These are phyloP conservation scores for Aspergillus egyptiacus DNA, from an alignment of 495 filamentous ascomycete genomes.

Conservation along the genomic window DNA sequence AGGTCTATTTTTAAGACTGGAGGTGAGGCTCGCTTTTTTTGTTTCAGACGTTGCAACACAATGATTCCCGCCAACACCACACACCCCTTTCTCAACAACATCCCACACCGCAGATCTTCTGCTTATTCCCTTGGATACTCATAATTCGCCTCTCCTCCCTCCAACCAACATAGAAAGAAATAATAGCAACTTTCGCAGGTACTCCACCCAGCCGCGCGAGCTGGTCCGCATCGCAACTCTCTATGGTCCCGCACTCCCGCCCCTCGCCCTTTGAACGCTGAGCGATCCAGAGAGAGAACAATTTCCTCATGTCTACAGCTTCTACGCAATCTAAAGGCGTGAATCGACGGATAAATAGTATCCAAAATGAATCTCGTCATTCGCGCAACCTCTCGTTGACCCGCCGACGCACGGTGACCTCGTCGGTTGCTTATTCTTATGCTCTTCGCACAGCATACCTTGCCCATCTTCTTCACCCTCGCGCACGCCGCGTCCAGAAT, in stretches of 20 bases:
- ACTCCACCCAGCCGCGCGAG: constrained; percentile 18
- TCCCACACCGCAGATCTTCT: constrained; percentile 7
- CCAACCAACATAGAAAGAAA: not conserved
- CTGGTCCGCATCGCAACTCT: constrained; percentile 24
- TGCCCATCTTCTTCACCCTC: constrained; percentile 85
- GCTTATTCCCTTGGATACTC: not conserved
- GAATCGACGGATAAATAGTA: constrained; percentile 51
- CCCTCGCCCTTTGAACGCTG: constrained; percentile 20
- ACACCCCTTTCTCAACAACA: constrained; percentile 16
- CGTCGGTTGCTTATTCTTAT: constrained; percentile 79
- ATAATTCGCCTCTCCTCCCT: not conserved
- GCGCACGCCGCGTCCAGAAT: constrained; percentile 80
- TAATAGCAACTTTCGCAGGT: not conserved
- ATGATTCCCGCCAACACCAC: constrained; percentile 14
- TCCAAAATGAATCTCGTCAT: constrained; percentile 49
- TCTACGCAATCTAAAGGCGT: constrained; percentile 49
- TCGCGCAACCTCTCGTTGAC: constrained; percentile 48
- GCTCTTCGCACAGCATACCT: constrained; percentile 90
- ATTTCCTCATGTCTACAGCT: constrained; percentile 47
- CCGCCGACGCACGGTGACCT: constrained; percentile 44
- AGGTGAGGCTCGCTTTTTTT: constrained; percentile 13
- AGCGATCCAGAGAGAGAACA: constrained; percentile 22
- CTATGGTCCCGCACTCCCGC: constrained; percentile 37
- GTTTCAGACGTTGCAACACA: constrained; percentile 20
- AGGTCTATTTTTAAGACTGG: constrained; percentile 13